Conservation (phyloP, 257 asterid genomes). For the Buddleja alternifolia region DNA sequence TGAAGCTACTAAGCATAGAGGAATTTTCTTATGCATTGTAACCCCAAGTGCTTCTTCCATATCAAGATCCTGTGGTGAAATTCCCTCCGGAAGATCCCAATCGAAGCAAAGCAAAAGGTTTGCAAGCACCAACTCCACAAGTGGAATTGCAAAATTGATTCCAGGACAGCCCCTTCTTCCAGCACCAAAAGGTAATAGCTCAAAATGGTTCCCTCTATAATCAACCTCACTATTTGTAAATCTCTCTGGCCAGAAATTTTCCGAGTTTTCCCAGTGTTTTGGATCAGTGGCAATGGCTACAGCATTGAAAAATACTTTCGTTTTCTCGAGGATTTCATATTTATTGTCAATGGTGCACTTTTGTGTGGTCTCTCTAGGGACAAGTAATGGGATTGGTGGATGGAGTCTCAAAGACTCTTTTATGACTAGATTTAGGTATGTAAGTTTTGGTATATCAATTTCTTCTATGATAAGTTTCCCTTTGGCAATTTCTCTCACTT, state of each 20-base stretch:
- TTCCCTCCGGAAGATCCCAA: slow-evolving; percentile 36
- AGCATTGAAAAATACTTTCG: too few species aligned
- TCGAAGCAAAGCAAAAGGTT: slow-evolving; percentile 38
- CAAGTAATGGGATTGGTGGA: too few species aligned
- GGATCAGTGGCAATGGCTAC: slow-evolving; percentile 42
- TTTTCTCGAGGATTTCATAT: too few species aligned
- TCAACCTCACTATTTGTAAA: slow-evolving; percentile 34
- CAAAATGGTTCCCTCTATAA: slow-evolving; percentile 39
- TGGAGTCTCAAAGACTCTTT: too few species aligned
- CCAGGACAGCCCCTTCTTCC: too few species aligned
- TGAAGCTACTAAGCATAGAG: too few species aligned
- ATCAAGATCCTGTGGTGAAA: slow-evolving; percentile 45
- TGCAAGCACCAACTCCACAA: slow-evolving; percentile 39
- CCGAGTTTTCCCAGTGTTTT: slow-evolving; percentile 31
- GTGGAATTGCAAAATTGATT: slow-evolving; percentile 23
- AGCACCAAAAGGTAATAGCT: slow-evolving; percentile 52
- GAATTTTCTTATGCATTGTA: slow-evolving; percentile 23
- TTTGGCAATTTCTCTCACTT: too few species aligned
- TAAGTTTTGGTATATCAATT: too few species aligned
- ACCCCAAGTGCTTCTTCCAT: slow-evolving; percentile 41
- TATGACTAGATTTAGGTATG: too few species aligned
- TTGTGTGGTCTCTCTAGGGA: too few species aligned
- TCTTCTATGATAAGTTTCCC: too few species aligned
- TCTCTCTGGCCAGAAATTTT: slow-evolving; percentile 36
- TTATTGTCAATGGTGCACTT: too few species aligned